Percentiles rank a stretch among this genome's conserved stretches.
Evolutionary conservation across 495 filamentous ascomycete species (phyloP).

Genomic region (Saxispiralis lemnorum): DNA sequence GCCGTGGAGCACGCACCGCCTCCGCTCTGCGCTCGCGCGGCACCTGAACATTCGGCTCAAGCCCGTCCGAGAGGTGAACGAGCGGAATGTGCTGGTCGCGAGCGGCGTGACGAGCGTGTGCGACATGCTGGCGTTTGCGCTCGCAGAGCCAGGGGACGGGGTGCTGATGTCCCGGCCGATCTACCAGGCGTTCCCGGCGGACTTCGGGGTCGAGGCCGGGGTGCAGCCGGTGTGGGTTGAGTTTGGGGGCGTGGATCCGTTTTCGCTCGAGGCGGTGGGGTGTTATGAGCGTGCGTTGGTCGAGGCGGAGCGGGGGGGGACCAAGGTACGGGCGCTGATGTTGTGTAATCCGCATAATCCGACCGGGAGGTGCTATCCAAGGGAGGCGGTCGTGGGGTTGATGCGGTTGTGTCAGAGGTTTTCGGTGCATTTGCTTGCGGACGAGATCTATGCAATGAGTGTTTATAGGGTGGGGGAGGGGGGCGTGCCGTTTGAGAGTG

Average conservation of each 20-base stretch:
- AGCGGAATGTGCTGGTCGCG: conserved; percentile 10
- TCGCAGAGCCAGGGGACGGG: conserved; percentile 17
- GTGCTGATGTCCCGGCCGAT: conserved; percentile 15
- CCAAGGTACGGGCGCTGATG: conserved; percentile 7
- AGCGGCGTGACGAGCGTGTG: conserved; percentile 13
- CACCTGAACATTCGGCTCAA: conserved; percentile 17
- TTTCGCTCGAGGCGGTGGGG: conserved; percentile 2
- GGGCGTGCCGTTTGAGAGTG: conserved; percentile 32
- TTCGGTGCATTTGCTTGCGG: conserved; percentile 7
- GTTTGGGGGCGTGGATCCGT: conserved; percentile 12
- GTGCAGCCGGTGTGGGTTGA: conserved; percentile 10
- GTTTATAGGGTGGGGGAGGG: conserved; percentile 29
- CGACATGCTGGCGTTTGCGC: conserved; percentile 14
- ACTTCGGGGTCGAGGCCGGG: conserved; percentile 10
- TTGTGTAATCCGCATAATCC: conserved; percentile 13
- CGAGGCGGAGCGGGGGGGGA: conserved; percentile 6
- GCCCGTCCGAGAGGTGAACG: conserved; percentile 4
- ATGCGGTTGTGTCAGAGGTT: conserved; percentile 9
- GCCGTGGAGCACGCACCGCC: conserved; percentile 14
- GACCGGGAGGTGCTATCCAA: conserved; percentile 8
- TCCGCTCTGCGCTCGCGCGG: conserved; percentile 16
- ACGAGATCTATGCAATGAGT: conserved; percentile 24
- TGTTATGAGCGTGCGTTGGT: conserved; percentile 13
- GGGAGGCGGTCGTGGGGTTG: background rate
- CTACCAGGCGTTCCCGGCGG: conserved; percentile 14